Evolutionary conservation across 306 rosid species (phyloP), one percentile per base, ranked within the genome.

Genomic region (Phaseolus lunatus): DNA sequence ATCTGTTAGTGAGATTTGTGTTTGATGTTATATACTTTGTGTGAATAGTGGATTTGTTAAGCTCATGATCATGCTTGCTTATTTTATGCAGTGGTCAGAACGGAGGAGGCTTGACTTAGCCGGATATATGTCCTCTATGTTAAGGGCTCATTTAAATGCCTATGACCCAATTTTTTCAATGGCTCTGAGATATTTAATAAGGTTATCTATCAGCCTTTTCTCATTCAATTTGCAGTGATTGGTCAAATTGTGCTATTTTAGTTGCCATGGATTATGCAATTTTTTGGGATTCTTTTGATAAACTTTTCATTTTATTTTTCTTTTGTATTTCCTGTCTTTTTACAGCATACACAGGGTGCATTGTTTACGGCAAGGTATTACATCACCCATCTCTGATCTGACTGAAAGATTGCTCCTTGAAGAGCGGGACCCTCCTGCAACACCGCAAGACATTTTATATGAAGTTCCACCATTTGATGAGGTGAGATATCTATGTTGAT

Each of bases 401-500:
- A 88, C 96, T 27, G 91, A 88, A 86, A 92, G 99, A 77, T 88
- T 96, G 85, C 98, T 96, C 27, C 90, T 96, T 44, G 99, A 92
- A 84, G 99, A 96, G 49, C 94, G 90, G 9, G 98, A 96, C 47
- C 89, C 91, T 53, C 98, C 98, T 78, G 98, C 98, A 76, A 86
- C 89, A 45, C 91, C 91, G 16, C 93, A 84, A 64, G 99, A 92
- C 86, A 87, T 90, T 67, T 84, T 88, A 61, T 92, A 87, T 68
- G 97, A 92, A 89, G 87, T 85, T 54, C 99, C 98, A 33, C 99
- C 99, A 13, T 96, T 96, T 83, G 97, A 89, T 82, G 99, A 96
- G 96, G 99, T 91, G 80, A 76, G 88, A 68, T 70, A 67, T 74
- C 54, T 78, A 27, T 76, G 75, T 67, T 47, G 44, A n/a, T 82